A percentile compares a stretch with the other conserved stretches of the same genome.
Evolutionary conservation across 2,329 filamentous ascomycete species (phyloP).

Genomic region (Hypoxylon sp.): DNA sequence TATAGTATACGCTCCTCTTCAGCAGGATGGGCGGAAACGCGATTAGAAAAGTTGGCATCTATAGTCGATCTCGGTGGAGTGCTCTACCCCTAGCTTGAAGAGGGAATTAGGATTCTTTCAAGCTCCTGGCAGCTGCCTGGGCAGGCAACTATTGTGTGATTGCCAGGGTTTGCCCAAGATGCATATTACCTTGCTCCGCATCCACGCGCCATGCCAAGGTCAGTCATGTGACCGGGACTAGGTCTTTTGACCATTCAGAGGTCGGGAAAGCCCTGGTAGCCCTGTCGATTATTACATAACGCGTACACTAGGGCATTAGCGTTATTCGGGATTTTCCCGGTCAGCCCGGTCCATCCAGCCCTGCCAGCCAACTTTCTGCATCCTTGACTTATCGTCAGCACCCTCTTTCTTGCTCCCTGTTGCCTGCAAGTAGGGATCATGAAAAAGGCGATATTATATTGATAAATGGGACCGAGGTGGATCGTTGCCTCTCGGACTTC

Average conservation of each 20-base stretch:
- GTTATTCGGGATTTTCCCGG: constrained; percentile 37
- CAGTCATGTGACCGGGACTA: constrained; percentile 41
- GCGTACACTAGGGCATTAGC: constrained; percentile 30
- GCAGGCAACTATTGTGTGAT: constrained; percentile 33
- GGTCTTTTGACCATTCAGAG: constrained; percentile 31
- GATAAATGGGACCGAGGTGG: constrained; percentile 39
- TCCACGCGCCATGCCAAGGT: constrained; percentile 42
- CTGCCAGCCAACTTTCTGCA: background rate
- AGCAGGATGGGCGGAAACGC: constrained; percentile 18
- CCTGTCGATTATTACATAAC: constrained; percentile 33
- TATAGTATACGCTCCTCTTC: constrained; percentile 2
- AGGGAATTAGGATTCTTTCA: constrained; percentile 15
- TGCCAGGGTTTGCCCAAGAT: constrained; percentile 6
- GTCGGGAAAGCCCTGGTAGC: background rate
- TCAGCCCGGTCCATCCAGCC: constrained; percentile 1
- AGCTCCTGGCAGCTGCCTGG: constrained; percentile 12
- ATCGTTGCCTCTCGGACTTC: constrained; percentile 38
- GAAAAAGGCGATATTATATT: constrained; percentile 2
- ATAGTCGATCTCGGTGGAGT: constrained; percentile 32
- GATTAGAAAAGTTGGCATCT: constrained; percentile 20
- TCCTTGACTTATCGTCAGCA: constrained; percentile 11
- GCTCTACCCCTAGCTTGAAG: constrained; percentile 1
- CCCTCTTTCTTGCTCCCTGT: constrained; percentile 7
- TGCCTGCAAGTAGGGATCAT: constrained; percentile 35
- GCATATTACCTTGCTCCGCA: constrained; percentile 34